Evolutionary conservation across 192 early-diverging fungal genomes (phyloP).

Genomic region (Coemansia interrupta): DNA sequence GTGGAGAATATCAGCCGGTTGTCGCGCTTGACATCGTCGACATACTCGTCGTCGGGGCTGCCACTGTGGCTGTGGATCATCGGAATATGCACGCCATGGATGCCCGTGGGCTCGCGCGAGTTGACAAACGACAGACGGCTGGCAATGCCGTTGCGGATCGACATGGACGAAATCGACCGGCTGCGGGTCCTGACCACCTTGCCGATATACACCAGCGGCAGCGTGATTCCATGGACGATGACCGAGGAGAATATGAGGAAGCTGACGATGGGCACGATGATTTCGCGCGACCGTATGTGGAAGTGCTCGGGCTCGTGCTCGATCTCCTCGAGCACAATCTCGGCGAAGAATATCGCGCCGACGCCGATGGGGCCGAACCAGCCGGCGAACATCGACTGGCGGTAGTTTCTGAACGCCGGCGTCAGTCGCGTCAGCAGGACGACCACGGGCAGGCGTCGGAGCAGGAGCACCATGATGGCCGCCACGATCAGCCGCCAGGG

Average conservation of each 20-base stretch:
- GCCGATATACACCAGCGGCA: constrained; percentile 71
- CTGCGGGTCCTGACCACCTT: constrained; percentile 53
- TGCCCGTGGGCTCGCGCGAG: constrained; percentile 35
- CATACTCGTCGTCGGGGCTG: constrained; percentile 3
- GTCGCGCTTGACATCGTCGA: constrained; percentile 10
- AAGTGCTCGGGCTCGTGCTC: constrained; percentile 40
- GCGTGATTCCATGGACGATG: constrained; percentile 78
- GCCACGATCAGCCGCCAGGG: constrained; percentile 71
- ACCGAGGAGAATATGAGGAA: constrained; percentile 85
- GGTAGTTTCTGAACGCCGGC: constrained; percentile 67
- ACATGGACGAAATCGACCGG: constrained; percentile 43
- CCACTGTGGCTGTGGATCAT: constrained; percentile 18
- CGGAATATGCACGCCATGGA: constrained; percentile 36
- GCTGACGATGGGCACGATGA: constrained; percentile 60
- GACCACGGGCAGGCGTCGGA: constrained; percentile 74
- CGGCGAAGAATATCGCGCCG: constrained; percentile 61
- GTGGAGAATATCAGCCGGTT: background rate
- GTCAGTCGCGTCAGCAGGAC: constrained; percentile 62
- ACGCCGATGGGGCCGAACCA: constrained; percentile 94
- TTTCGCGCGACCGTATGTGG: constrained; percentile 33
- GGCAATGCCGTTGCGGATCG: constrained; percentile 32
- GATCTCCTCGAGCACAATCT: constrained; percentile 49
- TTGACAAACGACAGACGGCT: constrained; percentile 48
- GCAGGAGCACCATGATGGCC: constrained; percentile 65
- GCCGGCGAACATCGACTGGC: constrained; percentile 77